A percentile compares a stretch with the other conserved stretches of the same genome.
Conservation (phyloP, 805 yeast species). For the Saturnispora mendoncae region DNA sequence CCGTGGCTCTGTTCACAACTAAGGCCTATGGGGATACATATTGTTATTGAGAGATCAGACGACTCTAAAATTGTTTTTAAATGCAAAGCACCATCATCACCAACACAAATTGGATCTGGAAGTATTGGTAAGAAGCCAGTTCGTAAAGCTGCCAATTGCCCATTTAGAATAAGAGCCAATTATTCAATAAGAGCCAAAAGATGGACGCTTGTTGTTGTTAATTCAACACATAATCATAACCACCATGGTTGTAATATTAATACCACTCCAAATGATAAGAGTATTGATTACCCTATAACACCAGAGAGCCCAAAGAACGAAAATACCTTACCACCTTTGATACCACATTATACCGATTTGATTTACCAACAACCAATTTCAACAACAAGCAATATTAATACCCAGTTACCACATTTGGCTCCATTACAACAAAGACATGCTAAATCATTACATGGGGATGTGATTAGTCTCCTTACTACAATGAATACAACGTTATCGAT, state of each 20-base stretch:
- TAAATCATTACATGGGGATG: slow-evolving; percentile 4
- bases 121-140: background rate
- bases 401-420: background rate
- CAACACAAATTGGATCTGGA: background rate
- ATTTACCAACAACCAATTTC: background rate
- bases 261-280: background rate
- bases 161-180: slow-evolving; percentile 59
- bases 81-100: slow-evolving; percentile 35
- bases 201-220: slow-evolving; percentile 56
- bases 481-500: slow-evolving; percentile 1
- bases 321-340: background rate
- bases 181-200: slow-evolving; percentile 40
- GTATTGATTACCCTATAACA: background rate
- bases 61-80: slow-evolving; percentile 51
- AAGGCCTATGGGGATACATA: slow-evolving; percentile 40
- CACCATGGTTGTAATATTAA: background rate
- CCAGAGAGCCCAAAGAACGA: background rate
- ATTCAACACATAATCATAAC: slow-evolving; percentile 49
- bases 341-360: background rate
- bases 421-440: background rate
- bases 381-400: background rate
- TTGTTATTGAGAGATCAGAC: slow-evolving; percentile 58
- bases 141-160: slow-evolving; percentile 31
- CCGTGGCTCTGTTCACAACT: slow-evolving; percentile 51
- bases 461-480: slow-evolving; percentile 1